These are phyloP conservation scores for Pyrenophora graminea DNA, from an alignment of 2,329 filamentous ascomycete genomes.

Conservation along the genomic window DNA sequence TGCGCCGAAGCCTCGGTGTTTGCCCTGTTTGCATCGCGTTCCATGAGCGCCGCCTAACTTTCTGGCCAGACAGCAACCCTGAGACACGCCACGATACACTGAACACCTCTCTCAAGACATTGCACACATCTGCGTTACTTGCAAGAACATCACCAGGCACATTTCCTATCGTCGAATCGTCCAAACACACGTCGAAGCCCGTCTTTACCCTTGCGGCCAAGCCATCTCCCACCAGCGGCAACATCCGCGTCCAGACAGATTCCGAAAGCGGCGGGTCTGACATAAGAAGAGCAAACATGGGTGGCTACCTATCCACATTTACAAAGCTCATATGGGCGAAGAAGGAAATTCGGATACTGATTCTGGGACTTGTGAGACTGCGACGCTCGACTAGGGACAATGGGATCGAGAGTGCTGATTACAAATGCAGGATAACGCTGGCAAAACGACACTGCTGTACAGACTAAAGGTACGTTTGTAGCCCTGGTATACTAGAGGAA, in stretches of 20 bases:
- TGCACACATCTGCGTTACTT: not conserved
- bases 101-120: not conserved
- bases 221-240: slow-evolving; percentile 11
- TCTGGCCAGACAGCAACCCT: slow-evolving; percentile 30
- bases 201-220: not conserved
- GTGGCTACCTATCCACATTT: slow-evolving; percentile 40
- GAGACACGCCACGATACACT: slow-evolving; percentile 5
- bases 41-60: slow-evolving; percentile 23
- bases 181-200: not conserved
- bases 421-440: slow-evolving; percentile 81
- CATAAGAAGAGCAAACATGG: slow-evolving; percentile 33
- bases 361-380: slow-evolving; percentile 79
- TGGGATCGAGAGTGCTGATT: slow-evolving; percentile 23
- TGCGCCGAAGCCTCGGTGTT: slow-evolving; percentile 20
- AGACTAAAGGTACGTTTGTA: slow-evolving; percentile 75
- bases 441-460: slow-evolving; percentile 96
- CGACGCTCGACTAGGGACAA: not conserved
- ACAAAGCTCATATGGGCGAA: slow-evolving; percentile 68
- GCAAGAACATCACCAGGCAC: not conserved
- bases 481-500: not conserved
- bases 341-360: slow-evolving; percentile 97
- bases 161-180: not conserved
- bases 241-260: slow-evolving; percentile 18
- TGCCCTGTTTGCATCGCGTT: slow-evolving; percentile 25
- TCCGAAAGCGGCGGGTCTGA: slow-evolving; percentile 14